phyloP scores from a whole-genome alignment of 345 rosid species.

The Euphorbia pulcherrima region DNA sequence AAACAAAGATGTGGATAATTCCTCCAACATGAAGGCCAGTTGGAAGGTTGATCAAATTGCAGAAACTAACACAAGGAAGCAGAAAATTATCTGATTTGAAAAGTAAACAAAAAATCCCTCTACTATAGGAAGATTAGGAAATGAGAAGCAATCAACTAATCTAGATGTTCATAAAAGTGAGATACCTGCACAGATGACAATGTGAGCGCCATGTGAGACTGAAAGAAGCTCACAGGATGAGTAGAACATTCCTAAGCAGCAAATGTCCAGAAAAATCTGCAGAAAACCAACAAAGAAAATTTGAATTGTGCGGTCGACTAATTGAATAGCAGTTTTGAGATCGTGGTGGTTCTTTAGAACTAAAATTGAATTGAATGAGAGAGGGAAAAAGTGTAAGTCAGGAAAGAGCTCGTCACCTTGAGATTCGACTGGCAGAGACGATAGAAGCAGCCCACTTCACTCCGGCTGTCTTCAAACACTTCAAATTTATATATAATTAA shows the following conservation, averaged over 20 bases:
- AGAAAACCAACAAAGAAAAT: background rate
- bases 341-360: background rate
- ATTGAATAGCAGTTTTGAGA: background rate
- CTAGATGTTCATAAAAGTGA: conserved; percentile 10
- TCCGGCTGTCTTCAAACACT: background rate
- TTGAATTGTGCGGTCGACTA: background rate
- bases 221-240: conserved; percentile 6
- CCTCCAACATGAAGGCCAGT: background rate
- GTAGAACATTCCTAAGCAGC: conserved; percentile 13
- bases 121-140: background rate
- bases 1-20: background rate
- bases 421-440: background rate
- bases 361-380: background rate
- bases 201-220: conserved; percentile 14
- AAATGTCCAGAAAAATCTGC: conserved; percentile 10
- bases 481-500: too few species aligned
- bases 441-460: background rate
- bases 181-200: conserved; percentile 18
- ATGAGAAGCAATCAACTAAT: background rate
- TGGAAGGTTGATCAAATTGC: background rate
- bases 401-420: background rate
- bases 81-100: background rate
- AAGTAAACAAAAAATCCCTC: background rate
- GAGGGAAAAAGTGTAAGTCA: too few species aligned
- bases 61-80: background rate